phyloP scores from a whole-genome alignment of 352 stramenopile genomes.

The Globisporangium barbulae region DNA sequence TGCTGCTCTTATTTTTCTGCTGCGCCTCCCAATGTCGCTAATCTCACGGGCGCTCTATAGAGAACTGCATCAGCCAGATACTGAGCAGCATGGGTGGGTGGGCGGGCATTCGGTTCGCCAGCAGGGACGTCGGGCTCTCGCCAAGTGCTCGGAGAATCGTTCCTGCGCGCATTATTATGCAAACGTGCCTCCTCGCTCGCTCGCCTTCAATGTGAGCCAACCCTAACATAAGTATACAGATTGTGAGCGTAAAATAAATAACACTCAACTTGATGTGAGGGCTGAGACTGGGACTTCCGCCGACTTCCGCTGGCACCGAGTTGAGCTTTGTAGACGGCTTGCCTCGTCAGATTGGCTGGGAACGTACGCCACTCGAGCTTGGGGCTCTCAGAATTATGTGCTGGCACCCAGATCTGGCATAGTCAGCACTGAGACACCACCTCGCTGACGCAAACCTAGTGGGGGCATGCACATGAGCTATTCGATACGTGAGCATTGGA shows the following conservation, averaged over 20 bases:
- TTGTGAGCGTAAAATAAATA: neutral
- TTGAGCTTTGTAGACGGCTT: too few species aligned
- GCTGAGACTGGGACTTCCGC: neutral
- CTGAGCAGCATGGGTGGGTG: neutral
- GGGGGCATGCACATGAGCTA: neutral
- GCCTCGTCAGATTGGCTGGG: neutral
- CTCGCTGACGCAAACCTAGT: neutral
- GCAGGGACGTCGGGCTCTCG: neutral
- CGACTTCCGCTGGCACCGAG: neutral
- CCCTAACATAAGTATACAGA: conserved; percentile 2
- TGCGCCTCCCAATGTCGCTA: neutral
- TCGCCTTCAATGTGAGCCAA: neutral
- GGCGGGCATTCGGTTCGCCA: neutral
- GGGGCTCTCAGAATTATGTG: neutral
- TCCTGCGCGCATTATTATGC: neutral
- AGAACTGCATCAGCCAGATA: neutral
- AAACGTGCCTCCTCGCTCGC: neutral
- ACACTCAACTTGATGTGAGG: too few species aligned
- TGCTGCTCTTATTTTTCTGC: neutral
- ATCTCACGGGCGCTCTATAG: neutral
- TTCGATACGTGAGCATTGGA: neutral
- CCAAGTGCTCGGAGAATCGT: neutral
- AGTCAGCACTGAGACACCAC: neutral
- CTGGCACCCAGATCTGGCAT: too few species aligned
- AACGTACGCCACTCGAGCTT: neutral